Percentiles rank a stretch among this genome's conserved stretches.
These are phyloP conservation scores for Salinomyces thailandicus DNA, from an alignment of 2,329 filamentous ascomycete genomes.

Conservation along the genomic window DNA sequence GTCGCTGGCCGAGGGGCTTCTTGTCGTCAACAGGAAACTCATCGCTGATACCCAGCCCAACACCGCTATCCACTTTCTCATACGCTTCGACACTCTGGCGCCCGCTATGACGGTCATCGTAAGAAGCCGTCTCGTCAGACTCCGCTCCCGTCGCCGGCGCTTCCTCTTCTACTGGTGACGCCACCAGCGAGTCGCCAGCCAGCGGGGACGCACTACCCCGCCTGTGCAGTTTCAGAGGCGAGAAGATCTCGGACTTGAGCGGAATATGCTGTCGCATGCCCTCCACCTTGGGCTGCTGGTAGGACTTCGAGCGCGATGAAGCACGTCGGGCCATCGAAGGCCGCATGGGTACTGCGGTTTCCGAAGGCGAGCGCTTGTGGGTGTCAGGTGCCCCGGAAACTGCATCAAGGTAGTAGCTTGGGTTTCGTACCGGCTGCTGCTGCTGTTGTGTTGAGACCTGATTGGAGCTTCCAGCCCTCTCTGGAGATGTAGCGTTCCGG, in stretches of 20 bases:
- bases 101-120: too few species aligned
- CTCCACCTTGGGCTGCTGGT: conserved; percentile 22
- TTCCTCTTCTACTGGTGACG: background rate
- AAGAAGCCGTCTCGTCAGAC: too few species aligned
- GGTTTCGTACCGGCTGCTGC: conserved; percentile 3
- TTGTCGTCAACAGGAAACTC: too few species aligned
- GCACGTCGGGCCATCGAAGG: conserved; percentile 16
- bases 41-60: conserved; percentile 4
- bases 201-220: conserved; percentile 7
- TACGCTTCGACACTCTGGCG: conserved; percentile 1
- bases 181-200: conserved; percentile 4
- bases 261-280: conserved; percentile 21
- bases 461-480: conserved; percentile 2
- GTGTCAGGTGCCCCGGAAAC: conserved; percentile 8
- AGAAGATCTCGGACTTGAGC: conserved; percentile 26
- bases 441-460: background rate
- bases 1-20: too few species aligned
- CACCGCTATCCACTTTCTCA: conserved; percentile 1
- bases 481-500: background rate
- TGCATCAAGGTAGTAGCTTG: conserved; percentile 12
- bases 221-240: conserved; percentile 19
- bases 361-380: conserved; percentile 16
- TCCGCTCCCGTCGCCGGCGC: too few species aligned
- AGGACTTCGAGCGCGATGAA: conserved; percentile 20
- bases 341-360: conserved; percentile 19